Evolutionary conservation across 768 basidiomycete genomes (phyloP), one percentile per base, ranked within the genome.

Genomic region (Rhodotorula paludigena): DNA sequence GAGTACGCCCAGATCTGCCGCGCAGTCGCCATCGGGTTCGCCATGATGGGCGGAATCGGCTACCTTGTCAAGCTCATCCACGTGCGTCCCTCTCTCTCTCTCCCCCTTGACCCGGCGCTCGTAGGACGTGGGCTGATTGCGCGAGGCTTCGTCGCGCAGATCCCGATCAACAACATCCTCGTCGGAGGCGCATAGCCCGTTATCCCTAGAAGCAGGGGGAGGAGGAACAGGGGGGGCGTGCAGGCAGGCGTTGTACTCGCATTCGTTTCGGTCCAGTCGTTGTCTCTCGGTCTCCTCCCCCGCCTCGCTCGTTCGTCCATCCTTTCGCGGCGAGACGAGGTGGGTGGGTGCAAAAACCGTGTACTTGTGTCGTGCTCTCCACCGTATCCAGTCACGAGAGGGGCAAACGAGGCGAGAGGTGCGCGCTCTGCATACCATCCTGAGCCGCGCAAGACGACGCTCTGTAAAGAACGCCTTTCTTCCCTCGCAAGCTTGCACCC

Each of bases 41-140:
- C 88, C 57, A 90, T 99, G 73, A 98, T 98, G 93, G 96, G 96
- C 23, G 94, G 97, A 84, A 92, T 99, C 78, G 96, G 96, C 23
- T 99, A 94, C 82, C 88, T 74, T 59, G 72, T 73, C 66, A 75
- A 74, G 67, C 69, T 74, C 47, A 66, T 75, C 53, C 74, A 75
- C 67, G 67, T 68, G 23, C 35, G 67, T 47, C 6, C 9, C 36
- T 39, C 25, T 12, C n/a, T 38, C 39, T n/a, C 32, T 41, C n/a
- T 28, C 18, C 25, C 1, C 42, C 20, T 36, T 20, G 41, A 8
- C 36, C 20, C 41, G 3, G 23, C 32, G 30, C 57, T 1, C 4
- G 10, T 6, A 9, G 6, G 42, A 41, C 25, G 49, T 20, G 38
- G 10, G 15, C 57, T 20, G n/a, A 30, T 25, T 5, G 32, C 38